These are phyloP conservation scores for Aspergillus fijiensis DNA, from an alignment of 2,329 filamentous ascomycete species.

Conservation along the genomic window DNA sequence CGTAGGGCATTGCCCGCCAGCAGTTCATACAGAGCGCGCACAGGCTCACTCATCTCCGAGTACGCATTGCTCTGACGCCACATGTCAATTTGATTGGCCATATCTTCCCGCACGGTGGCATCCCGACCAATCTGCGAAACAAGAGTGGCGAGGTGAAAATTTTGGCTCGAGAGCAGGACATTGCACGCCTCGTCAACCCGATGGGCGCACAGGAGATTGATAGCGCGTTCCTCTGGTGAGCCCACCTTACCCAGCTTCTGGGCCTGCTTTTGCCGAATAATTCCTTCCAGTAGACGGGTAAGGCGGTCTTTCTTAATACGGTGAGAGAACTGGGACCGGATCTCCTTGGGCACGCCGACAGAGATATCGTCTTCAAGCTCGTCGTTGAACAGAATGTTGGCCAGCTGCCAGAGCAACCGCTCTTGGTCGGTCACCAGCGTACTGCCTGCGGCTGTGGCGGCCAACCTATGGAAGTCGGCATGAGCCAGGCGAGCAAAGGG, in stretches of 20 bases:
- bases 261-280: slow-evolving; percentile 63
- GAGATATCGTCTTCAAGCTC: slow-evolving; percentile 49
- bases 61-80: slow-evolving; percentile 83
- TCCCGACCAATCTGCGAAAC: slow-evolving; percentile 78
- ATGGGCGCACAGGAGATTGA: slow-evolving; percentile 76
- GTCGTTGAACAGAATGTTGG: slow-evolving; percentile 83
- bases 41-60: slow-evolving; percentile 79
- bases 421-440: slow-evolving; percentile 36
- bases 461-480: slow-evolving; percentile 35
- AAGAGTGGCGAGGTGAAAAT: slow-evolving; percentile 82
- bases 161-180: slow-evolving; percentile 69
- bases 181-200: slow-evolving; percentile 81
- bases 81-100: slow-evolving; percentile 74
- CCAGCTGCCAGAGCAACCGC: slow-evolving; percentile 74
- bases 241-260: slow-evolving; percentile 63
- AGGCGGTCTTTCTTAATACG: slow-evolving; percentile 52
- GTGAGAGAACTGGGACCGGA: slow-evolving; percentile 41
- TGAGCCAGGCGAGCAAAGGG: slow-evolving; percentile 53
- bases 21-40: slow-evolving; percentile 86
- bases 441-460: slow-evolving; percentile 24
- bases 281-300: slow-evolving; percentile 42
- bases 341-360: slow-evolving; percentile 39
- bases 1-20: slow-evolving; percentile 83
- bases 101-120: slow-evolving; percentile 67
- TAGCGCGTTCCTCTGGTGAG: slow-evolving; percentile 76